Conservation (phyloP, 2,329 filamentous ascomycete species). For the Sporothrix inflata region DNA sequence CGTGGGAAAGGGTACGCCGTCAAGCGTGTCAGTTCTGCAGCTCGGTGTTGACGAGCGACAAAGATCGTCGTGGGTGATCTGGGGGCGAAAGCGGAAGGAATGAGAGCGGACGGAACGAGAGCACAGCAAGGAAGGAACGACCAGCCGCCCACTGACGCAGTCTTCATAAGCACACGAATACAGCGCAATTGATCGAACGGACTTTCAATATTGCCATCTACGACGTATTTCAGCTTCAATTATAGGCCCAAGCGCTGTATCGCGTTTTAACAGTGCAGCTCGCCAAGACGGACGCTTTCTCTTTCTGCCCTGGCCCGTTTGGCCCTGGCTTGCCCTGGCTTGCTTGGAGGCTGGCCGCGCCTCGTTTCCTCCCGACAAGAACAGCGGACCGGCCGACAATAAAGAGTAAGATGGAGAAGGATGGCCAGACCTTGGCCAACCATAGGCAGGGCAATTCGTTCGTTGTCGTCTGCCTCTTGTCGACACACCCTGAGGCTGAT, state of each 20-base stretch:
- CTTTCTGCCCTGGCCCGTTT: background rate
- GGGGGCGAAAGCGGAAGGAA: background rate
- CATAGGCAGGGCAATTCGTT: background rate
- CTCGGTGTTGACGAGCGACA: slow-evolving; percentile 6
- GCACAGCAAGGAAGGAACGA: background rate
- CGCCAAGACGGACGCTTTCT: slow-evolving; percentile 11
- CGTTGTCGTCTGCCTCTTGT: background rate
- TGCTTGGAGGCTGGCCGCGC: background rate
- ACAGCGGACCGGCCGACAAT: background rate
- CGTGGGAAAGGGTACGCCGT: background rate
- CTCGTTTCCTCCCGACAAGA: background rate
- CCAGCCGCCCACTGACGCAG: too few species aligned
- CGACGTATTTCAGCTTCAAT: background rate
- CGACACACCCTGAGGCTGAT: slow-evolving; percentile 25
- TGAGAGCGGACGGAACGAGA: too few species aligned
- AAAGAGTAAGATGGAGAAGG: background rate
- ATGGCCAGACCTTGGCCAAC: background rate
- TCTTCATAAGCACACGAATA: too few species aligned
- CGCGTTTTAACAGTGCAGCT: background rate
- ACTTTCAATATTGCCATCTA: background rate
- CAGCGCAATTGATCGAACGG: too few species aligned
- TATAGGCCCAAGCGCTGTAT: background rate
- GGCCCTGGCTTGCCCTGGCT: too few species aligned
- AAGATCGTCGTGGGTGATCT: background rate
- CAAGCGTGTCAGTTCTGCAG: background rate